Percentiles rank a stretch among this genome's conserved stretches.
Evolutionary conservation across 1,284 basidiomycete species (phyloP).

Genomic region (Cryptococcus jaspeensis): DNA sequence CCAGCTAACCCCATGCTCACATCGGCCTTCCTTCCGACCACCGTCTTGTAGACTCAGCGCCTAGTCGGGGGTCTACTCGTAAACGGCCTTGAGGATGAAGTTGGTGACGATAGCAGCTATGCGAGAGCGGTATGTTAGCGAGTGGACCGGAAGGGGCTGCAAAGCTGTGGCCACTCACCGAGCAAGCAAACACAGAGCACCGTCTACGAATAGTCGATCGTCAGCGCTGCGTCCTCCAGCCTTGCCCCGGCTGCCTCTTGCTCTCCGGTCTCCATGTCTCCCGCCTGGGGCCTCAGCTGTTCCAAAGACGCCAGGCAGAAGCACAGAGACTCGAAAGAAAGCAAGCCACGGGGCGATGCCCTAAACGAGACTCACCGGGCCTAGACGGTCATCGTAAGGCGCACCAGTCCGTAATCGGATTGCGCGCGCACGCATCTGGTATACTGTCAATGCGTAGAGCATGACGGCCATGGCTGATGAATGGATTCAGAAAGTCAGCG

Average conservation of each 20-base stretch:
- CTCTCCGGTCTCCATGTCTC: no score
- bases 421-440: constrained; percentile 92
- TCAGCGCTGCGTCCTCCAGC: neutral
- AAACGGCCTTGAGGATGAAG: constrained; percentile 65
- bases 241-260: neutral
- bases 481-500: neutral
- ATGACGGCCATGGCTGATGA: constrained; percentile 87
- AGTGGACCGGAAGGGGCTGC: neutral
- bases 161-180: constrained; percentile 56
- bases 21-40: no score
- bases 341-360: neutral
- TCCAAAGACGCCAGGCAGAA: no score
- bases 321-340: neutral
- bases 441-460: constrained; percentile 91
- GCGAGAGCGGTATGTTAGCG: no score
- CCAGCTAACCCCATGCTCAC: no score
- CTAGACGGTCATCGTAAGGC: constrained; percentile 94
- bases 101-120: constrained; percentile 84
- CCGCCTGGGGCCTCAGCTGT: no score
- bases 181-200: constrained; percentile 80
- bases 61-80: constrained; percentile 25
- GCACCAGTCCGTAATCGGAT: constrained; percentile 89
- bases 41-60: neutral
- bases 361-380: constrained; percentile 66
- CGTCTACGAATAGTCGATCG: constrained; percentile 58